Evolutionary conservation across 2,329 filamentous ascomycete species (phyloP).

Genomic region (Cryphonectria carpinicola): DNA sequence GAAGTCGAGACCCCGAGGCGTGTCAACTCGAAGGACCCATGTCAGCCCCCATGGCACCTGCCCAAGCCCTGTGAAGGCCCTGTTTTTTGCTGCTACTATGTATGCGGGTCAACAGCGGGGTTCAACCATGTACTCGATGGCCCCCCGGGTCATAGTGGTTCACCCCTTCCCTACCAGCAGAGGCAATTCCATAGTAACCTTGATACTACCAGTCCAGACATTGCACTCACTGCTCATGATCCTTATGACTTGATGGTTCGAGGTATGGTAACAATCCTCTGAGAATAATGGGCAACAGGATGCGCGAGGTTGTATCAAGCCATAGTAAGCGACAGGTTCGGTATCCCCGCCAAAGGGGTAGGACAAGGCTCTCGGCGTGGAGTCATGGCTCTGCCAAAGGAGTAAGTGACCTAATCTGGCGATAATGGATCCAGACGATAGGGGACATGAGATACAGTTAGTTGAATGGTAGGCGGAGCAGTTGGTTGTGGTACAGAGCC

Average conservation of each 20-base stretch:
- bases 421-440: background rate
- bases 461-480: background rate
- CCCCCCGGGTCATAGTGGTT: too few relatives aligned
- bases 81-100: background rate
- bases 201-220: too few relatives aligned
- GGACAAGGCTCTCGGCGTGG: background rate
- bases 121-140: background rate
- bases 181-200: too few relatives aligned
- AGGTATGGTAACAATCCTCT: background rate
- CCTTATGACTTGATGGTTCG: background rate
- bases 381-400: background rate
- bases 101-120: background rate
- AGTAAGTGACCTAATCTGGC: background rate
- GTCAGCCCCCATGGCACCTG: background rate
- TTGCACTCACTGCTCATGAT: background rate
- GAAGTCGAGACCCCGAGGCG: background rate
- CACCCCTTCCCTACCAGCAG: background rate
- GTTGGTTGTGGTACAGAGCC: too few relatives aligned
- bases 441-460: background rate
- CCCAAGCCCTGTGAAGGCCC: background rate
- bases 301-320: background rate
- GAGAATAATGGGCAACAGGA: background rate
- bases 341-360: background rate
- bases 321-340: background rate
- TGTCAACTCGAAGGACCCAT: background rate